These are phyloP conservation scores for Aaosphaeria arxii DNA, from an alignment of 2,329 filamentous ascomycete species.

Conservation along the genomic window DNA sequence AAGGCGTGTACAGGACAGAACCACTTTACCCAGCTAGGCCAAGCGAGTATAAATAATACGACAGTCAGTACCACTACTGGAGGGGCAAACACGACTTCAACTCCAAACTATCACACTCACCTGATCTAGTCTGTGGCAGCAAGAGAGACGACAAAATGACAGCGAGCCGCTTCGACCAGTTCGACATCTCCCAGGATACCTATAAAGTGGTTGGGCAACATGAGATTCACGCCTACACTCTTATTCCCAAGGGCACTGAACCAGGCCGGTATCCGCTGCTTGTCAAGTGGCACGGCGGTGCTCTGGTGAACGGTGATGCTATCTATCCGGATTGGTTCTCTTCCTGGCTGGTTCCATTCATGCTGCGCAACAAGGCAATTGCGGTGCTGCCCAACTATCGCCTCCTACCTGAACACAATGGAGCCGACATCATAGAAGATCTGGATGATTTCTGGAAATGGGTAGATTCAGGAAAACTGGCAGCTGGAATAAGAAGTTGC, in stretches of 20 bases:
- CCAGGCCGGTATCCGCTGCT: constrained; percentile 39
- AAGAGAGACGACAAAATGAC: constrained; percentile 11
- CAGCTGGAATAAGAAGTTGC: constrained; percentile 11
- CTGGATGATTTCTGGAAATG: constrained; percentile 50
- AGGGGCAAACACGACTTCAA: no score
- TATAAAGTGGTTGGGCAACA: constrained; percentile 43
- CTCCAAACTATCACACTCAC: no score
- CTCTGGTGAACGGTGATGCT: constrained; percentile 30
- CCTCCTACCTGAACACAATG: constrained; percentile 49
- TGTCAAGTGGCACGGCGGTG: constrained; percentile 46
- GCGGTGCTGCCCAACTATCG: constrained; percentile 51
- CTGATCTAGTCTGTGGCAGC: no score
- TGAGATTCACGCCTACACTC: constrained; percentile 34
- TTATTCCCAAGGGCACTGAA: constrained; percentile 38
- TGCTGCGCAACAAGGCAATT: constrained; percentile 41
- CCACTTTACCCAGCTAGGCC: no score
- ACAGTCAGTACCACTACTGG: no score
- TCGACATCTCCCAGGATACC: constrained; percentile 37
- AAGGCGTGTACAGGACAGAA: no score
- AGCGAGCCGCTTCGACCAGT: constrained; percentile 34
- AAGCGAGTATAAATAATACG: no score
- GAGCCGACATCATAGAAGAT: constrained; percentile 48
- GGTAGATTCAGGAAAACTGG: constrained; percentile 24
- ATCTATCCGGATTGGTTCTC: constrained; percentile 28
- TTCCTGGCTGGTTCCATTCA: constrained; percentile 37